phyloP scores from a whole-genome alignment of 2,329 filamentous ascomycete species.

The Ceratocystis harringtonii region DNA sequence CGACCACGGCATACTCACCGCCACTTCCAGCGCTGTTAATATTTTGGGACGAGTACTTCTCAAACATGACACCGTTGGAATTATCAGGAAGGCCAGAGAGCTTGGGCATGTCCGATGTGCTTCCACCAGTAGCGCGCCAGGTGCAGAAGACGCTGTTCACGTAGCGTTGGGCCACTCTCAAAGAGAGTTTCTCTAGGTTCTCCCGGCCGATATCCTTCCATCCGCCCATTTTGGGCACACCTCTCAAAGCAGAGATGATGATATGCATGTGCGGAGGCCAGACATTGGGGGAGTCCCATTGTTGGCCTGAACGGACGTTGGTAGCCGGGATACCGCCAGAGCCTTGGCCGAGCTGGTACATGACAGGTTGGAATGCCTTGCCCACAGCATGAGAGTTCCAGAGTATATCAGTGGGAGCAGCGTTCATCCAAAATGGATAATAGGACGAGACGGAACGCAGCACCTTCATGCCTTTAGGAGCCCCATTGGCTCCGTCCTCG shows the following conservation, averaged over 20 bases:
- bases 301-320: slow-evolving; percentile 45
- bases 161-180: slow-evolving; percentile 48
- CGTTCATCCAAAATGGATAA: slow-evolving; percentile 56
- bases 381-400: slow-evolving; percentile 42
- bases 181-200: slow-evolving; percentile 39
- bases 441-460: slow-evolving; percentile 45
- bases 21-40: slow-evolving; percentile 48
- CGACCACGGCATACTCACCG: slow-evolving; percentile 54
- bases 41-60: slow-evolving; percentile 49
- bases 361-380: slow-evolving; percentile 37
- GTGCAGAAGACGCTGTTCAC: slow-evolving; percentile 55
- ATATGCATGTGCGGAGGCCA: slow-evolving; percentile 55
- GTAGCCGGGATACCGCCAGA: slow-evolving; percentile 47
- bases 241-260: slow-evolving; percentile 46
- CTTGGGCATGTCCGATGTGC: slow-evolving; percentile 37
- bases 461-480: slow-evolving; percentile 39
- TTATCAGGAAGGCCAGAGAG: slow-evolving; percentile 31
- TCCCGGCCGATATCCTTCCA: slow-evolving; percentile 38
- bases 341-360: slow-evolving; percentile 35
- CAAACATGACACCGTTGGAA: slow-evolving; percentile 48
- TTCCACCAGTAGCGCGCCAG: slow-evolving; percentile 52
- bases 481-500: slow-evolving; percentile 23
- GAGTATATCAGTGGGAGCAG: slow-evolving; percentile 41
- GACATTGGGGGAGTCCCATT: slow-evolving; percentile 57
- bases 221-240: slow-evolving; percentile 25